Conservation (phyloP, 2,329 filamentous ascomycete genomes). For the Cordyceps pruinosa region DNA sequence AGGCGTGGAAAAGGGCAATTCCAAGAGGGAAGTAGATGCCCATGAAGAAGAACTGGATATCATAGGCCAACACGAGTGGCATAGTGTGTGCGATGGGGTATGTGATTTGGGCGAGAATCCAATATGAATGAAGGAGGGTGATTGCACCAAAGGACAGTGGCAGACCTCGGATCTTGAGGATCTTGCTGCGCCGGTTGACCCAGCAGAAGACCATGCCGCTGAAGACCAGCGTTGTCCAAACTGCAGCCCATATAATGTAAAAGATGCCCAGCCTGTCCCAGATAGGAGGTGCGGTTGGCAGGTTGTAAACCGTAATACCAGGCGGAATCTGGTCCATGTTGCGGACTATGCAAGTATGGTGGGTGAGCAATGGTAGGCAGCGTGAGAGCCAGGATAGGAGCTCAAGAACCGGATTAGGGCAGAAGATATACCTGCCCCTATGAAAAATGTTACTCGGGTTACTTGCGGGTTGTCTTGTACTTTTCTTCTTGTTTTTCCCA, state of each 20-base stretch:
- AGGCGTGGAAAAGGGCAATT: constrained; percentile 52
- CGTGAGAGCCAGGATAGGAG: too few species aligned
- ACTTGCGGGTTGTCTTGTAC: too few species aligned
- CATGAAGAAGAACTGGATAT: constrained; percentile 53
- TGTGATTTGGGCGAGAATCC: constrained; percentile 35
- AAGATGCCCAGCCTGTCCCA: constrained; percentile 26
- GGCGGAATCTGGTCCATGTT: constrained; percentile 9
- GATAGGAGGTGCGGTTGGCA: constrained; percentile 19
- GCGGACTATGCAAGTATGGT: not conserved
- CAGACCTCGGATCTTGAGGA: constrained; percentile 34
- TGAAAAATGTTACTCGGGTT: not conserved
- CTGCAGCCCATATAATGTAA: constrained; percentile 21
- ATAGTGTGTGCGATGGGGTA: constrained; percentile 36
- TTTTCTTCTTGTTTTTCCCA: not conserved
- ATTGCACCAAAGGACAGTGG: constrained; percentile 30
- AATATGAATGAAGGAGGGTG: constrained; percentile 31
- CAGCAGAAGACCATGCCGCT: constrained; percentile 30
- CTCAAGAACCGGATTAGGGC: not conserved
- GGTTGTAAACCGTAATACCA: constrained; percentile 24
- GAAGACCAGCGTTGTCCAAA: constrained; percentile 25
- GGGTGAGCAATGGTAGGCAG: not conserved
- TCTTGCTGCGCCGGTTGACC: constrained; percentile 25
- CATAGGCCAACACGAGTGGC: constrained; percentile 35
- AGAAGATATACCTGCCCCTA: not conserved
- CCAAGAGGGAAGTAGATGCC: constrained; percentile 50